A percentile compares a stretch with the other conserved stretches of the same genome.
These are phyloP conservation scores for Quercus variabilis DNA, from an alignment of 306 rosid species.

Conservation along the genomic window DNA sequence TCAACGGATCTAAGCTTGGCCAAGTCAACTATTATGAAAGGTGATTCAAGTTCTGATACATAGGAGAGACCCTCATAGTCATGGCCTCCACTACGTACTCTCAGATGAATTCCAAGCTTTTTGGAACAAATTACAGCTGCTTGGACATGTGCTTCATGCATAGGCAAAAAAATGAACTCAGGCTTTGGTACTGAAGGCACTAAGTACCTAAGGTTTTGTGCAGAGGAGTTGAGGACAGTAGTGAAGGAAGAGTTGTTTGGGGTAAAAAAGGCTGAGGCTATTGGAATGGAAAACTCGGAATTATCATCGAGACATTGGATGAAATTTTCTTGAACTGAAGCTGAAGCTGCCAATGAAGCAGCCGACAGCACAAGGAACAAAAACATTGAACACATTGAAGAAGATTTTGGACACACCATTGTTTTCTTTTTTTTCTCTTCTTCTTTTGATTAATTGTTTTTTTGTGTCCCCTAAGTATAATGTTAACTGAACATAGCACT, in stretches of 20 bases:
- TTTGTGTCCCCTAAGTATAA: slow-evolving; percentile 17
- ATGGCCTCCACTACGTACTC: slow-evolving; percentile 80
- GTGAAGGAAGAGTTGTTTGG: slow-evolving; percentile 35
- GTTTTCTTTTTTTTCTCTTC: not conserved
- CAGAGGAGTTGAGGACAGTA: slow-evolving; percentile 43
- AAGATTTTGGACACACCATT: slow-evolving; percentile 31
- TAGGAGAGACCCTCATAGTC: slow-evolving; percentile 86
- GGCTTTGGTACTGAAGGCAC: slow-evolving; percentile 65
- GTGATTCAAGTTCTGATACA: slow-evolving; percentile 48
- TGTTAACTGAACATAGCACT: slow-evolving; percentile 1
- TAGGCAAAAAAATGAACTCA: slow-evolving; percentile 59
- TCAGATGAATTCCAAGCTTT: slow-evolving; percentile 50
- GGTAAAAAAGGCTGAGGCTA: slow-evolving; percentile 24
- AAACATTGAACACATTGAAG: slow-evolving; percentile 10
- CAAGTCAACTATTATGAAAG: slow-evolving; percentile 60
- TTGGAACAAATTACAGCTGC: slow-evolving; percentile 61
- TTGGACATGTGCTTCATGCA: slow-evolving; percentile 57
- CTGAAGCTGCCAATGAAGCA: slow-evolving; percentile 33
- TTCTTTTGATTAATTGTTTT: not conserved
- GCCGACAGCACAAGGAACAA: slow-evolving; percentile 32
- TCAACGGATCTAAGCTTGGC: slow-evolving; percentile 47
- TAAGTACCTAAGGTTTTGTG: slow-evolving; percentile 50
- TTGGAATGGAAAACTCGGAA: slow-evolving; percentile 39
- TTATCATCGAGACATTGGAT: slow-evolving; percentile 38
- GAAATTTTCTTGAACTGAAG: slow-evolving; percentile 40